Conservation (phyloP, 2,329 filamentous ascomycete species). For the Colletotrichum higginsianum region DNA sequence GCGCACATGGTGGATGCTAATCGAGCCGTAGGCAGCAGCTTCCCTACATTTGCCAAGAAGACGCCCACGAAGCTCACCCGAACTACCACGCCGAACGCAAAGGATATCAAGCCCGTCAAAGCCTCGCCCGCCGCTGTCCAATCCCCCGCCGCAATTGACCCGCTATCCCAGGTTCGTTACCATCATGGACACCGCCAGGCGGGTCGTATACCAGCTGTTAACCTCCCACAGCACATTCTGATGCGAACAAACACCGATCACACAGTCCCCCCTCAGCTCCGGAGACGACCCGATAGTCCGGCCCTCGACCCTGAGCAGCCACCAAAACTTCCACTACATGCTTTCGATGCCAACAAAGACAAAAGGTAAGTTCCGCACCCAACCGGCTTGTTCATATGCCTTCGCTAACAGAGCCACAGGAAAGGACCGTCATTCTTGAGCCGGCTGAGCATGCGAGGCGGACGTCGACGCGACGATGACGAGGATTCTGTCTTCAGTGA, state of each 20-base stretch:
- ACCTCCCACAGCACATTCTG: slow-evolving; percentile 68
- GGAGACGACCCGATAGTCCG: slow-evolving; percentile 68
- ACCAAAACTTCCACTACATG: slow-evolving; percentile 53
- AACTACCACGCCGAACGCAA: slow-evolving; percentile 38
- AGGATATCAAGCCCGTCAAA: slow-evolving; percentile 41
- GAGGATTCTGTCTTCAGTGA: slow-evolving; percentile 81
- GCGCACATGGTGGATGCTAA: slow-evolving; percentile 33
- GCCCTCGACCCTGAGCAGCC: slow-evolving; percentile 57
- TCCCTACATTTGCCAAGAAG: slow-evolving; percentile 40
- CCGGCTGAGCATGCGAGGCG: slow-evolving; percentile 79
- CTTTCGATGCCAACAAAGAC: slow-evolving; percentile 68
- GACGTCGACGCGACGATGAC: slow-evolving; percentile 81
- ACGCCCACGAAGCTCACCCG: slow-evolving; percentile 40
- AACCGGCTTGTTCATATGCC: background rate
- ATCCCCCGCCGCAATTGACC: slow-evolving; percentile 47
- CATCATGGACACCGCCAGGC: background rate
- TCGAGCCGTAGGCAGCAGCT: slow-evolving; percentile 34
- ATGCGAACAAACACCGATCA: slow-evolving; percentile 77
- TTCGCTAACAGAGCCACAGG: slow-evolving; percentile 59
- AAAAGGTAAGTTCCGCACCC: slow-evolving; percentile 71
- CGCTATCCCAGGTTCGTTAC: slow-evolving; percentile 49
- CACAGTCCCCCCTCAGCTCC: slow-evolving; percentile 69
- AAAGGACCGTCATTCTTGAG: slow-evolving; percentile 94
- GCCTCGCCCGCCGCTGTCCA: slow-evolving; percentile 39
- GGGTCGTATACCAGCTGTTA: slow-evolving; percentile 7